These are phyloP conservation scores for Annulohypoxylon moriforme DNA, from an alignment of 495 filamentous ascomycete genomes.

Conservation along the genomic window DNA sequence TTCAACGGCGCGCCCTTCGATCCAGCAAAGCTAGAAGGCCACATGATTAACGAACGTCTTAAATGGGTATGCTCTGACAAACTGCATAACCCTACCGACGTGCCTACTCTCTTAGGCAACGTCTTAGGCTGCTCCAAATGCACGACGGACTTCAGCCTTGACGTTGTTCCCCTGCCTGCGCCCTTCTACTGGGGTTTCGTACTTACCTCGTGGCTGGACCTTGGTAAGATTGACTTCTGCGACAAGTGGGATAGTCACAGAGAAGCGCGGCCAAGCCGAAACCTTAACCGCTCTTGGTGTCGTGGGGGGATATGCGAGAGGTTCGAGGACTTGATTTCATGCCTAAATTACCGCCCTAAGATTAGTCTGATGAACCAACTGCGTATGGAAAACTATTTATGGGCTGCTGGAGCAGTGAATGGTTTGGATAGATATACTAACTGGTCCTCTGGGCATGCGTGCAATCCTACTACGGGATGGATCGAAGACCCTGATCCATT, in stretches of 20 bases:
- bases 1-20: conserved; percentile 25
- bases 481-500: conserved; percentile 40
- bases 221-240: conserved; percentile 34
- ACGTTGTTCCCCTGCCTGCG: conserved; percentile 26
- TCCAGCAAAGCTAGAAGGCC: conserved; percentile 33
- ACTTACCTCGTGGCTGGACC: conserved; percentile 37
- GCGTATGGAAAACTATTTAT: conserved; percentile 35
- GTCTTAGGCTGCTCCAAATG: conserved; percentile 32
- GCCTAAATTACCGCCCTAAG: conserved; percentile 16
- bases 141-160: conserved; percentile 38
- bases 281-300: background rate
- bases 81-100: conserved; percentile 19
- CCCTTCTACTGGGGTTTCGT: conserved; percentile 42
- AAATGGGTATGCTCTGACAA: conserved; percentile 18
- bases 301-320: conserved; percentile 29
- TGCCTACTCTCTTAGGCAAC: conserved; percentile 26
- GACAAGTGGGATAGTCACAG: conserved; percentile 40
- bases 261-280: conserved; percentile 22
- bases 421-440: conserved; percentile 16
- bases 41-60: conserved; percentile 36
- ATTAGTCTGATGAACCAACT: conserved; percentile 23
- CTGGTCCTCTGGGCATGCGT: conserved; percentile 27
- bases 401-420: conserved; percentile 3
- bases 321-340: conserved; percentile 33
- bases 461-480: conserved; percentile 32